These are phyloP conservation scores for Skeletonema marinoi DNA, from an alignment of 108 stramenopile genomes.

Conservation along the genomic window DNA sequence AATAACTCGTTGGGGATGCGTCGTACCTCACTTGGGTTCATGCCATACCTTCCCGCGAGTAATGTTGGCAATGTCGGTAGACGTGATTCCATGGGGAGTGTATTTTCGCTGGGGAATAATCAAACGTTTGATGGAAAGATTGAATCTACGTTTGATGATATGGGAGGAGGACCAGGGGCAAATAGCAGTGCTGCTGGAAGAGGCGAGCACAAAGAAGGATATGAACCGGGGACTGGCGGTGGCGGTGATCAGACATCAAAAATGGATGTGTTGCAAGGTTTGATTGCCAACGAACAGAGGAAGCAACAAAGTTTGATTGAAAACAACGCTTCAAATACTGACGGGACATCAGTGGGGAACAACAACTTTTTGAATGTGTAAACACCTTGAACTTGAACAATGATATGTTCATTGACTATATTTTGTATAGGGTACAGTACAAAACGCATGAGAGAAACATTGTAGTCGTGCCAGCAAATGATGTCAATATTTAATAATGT, in stretches of 20 bases:
- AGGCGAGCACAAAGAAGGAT: neutral
- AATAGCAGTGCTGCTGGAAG: neutral
- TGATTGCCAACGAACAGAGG: neutral
- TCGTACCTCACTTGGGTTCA: neutral
- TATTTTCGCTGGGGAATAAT: neutral
- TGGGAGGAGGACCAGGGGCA: neutral
- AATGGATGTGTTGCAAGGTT: neutral
- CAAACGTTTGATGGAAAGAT: neutral
- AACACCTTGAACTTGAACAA: neutral
- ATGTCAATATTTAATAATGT: no score
- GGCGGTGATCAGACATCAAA: neutral
- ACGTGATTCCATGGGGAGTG: constrained; percentile 2
- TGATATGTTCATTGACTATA: no score
- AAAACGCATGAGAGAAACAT: no score
- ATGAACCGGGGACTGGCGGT: neutral
- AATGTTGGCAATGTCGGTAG: neutral
- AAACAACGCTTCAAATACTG: neutral
- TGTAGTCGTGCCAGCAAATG: no score
- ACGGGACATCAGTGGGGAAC: neutral
- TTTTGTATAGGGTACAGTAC: no score
- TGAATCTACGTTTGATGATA: neutral
- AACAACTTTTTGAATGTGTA: neutral
- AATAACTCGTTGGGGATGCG: constrained; percentile 1
- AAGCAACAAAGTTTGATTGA: neutral
- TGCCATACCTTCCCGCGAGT: neutral